Evolutionary conservation across 768 basidiomycete genomes (phyloP), one percentile per base, ranked within the genome.

Genomic region (Cystoderma amianthinum): DNA sequence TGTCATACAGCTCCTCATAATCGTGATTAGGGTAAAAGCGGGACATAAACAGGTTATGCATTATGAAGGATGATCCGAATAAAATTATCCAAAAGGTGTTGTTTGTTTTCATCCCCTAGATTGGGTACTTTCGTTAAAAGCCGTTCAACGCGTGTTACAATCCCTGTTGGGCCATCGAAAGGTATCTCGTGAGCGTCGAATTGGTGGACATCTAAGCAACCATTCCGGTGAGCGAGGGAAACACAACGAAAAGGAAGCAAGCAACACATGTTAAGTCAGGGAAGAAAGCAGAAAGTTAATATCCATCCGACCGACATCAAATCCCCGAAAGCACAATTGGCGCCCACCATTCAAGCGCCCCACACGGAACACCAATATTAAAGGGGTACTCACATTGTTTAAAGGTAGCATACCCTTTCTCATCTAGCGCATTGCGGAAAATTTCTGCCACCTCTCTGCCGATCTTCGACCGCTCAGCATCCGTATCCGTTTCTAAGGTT

Each of bases 111-210:
- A 32, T 65, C 61, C 45, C 55, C 56, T 39, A 83, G 57, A 44
- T 62, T 60, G 17, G 68, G 65, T 4, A 79, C 64, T 33, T 64
- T 62, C 37, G 64, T 64, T 40, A 89, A 67, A 25, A 89, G 65
- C 34, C 69, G 67, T 50, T 79, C 76, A 4, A 85, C 79, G 32
- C 73, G 76, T 19, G 68, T 54, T n/a, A 86, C 65, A 32, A 89
- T 77, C 16, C 86, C 86, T 22, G 64, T 68, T 9, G 83, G 76
- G 12, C 85, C 85, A 44, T 88, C 82, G 38, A 88, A 78, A 2
- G 83, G 80, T 36, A 89, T 87, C 32, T 76, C 67, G 46, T 82
- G 75, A 15, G 79, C 80, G 55, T 88, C 85, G 52, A 82, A 88
- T 45, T 76, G 76, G 54, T 78, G 78, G 12, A 87, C 80, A 61